Base-by-base conservation (phyloP, 2,329 filamentous ascomycete genomes). In the Neofusicoccum ribis region DNA sequence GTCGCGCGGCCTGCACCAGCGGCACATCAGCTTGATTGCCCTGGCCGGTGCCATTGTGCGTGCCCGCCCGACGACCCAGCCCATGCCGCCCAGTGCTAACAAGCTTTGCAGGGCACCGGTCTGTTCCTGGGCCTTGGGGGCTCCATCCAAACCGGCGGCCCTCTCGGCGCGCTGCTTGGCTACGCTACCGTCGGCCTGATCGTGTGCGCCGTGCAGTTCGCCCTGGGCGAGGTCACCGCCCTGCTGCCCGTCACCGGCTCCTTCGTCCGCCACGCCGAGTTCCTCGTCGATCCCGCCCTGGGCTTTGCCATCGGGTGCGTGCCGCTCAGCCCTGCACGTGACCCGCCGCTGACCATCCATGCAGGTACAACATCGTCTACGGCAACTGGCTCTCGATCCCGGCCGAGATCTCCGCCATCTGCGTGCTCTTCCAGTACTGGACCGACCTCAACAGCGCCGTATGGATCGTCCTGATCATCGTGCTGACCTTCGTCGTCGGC, bases 21-120 rank as follows among this genome's bases (percentile, higher is more conserved):
- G 83, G 67, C 84, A 86, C 68, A 82, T 85, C 61, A 77, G 84
- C 65, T 78, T 80, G 68, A 88, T 88, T 70, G 85, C 85, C 20
- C 79, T 88, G 7, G 86, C 85, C 64, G 85, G 85, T 66, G 85
- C 84, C 8, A 88, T 88, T 63, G 75, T 63, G 36, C 31, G 20
- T 20, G 20, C 20, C 2, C 2, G 20, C 20, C 20, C 20, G 20
- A 20, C 20, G 20, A 2, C 20, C 20, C 20, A 20, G 20, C 20
- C 20, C 20, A 20, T 20, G 20, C 20, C 20, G 20, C 20, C 20
- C 20, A 20, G 20, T 20, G 20, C 20, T 20, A 2, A 58, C 20
- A 58, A 58, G 34, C n/a, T 49, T 23, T 59, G 27, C 37, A 63
- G 60, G 74, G 74, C 52, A 71, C 68, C n/a, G 66, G 67, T 27